Evolutionary conservation across 306 rosid genomes (phyloP).

Genomic region (Gynostemma pentaphyllum): DNA sequence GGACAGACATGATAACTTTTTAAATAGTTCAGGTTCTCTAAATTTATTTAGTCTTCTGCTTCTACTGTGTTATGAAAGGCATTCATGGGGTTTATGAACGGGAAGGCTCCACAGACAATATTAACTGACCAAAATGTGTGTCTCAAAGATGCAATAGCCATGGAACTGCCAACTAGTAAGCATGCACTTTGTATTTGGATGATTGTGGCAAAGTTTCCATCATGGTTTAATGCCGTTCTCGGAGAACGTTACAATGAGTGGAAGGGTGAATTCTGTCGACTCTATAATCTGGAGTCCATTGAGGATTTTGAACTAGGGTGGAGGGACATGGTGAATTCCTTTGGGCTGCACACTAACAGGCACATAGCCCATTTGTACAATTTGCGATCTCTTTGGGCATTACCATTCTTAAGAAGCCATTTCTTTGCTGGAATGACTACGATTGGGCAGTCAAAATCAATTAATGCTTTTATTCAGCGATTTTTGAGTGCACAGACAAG

Average conservation of each 20-base stretch:
- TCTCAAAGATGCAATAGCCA: constrained; percentile 80
- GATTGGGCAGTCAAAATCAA: constrained; percentile 78
- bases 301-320: constrained; percentile 86
- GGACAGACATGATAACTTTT: background rate
- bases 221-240: constrained; percentile 93
- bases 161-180: constrained; percentile 63
- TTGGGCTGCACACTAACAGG: constrained; percentile 77
- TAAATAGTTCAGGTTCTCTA: background rate
- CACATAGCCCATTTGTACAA: constrained; percentile 71
- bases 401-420: constrained; percentile 86
- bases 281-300: constrained; percentile 72
- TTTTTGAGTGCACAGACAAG: constrained; percentile 88
- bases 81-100: constrained; percentile 81
- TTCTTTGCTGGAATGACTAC: constrained; percentile 91
- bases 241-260: constrained; percentile 96
- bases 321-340: constrained; percentile 83
- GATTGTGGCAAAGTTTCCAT: constrained; percentile 95
- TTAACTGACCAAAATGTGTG: constrained; percentile 81
- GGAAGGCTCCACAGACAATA: constrained; percentile 86
- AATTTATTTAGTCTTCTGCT: background rate
- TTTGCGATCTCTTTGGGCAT: constrained; percentile 70
- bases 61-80: constrained; percentile 45
- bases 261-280: constrained; percentile 82
- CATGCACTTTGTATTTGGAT: constrained; percentile 96
- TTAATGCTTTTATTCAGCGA: constrained; percentile 90